Conservation (phyloP, 1,139 yeast species). For the Lodderomyces metapsilosis region DNA sequence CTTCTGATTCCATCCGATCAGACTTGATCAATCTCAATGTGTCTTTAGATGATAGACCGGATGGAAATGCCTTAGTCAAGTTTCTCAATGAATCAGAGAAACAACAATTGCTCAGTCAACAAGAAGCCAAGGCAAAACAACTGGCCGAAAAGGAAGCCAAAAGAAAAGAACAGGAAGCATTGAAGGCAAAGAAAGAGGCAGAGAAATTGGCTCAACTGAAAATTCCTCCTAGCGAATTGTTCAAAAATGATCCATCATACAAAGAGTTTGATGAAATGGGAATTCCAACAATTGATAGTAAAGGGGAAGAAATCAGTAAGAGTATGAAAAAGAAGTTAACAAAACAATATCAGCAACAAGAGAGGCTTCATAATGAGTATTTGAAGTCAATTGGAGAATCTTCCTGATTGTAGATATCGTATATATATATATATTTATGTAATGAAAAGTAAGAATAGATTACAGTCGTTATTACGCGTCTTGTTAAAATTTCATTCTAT, state of each 20-base stretch:
- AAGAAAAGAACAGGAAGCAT: conserved; percentile 37
- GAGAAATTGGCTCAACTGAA: conserved; percentile 71
- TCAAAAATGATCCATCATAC: conserved; percentile 54
- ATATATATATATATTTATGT: too few relatives aligned
- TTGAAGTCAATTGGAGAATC: conserved; percentile 16
- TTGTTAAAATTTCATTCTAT: neutral
- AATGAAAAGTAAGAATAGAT: neutral
- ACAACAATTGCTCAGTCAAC: conserved; percentile 59
- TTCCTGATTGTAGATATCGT: neutral
- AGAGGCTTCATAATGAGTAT: conserved; percentile 75
- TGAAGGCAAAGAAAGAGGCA: conserved; percentile 57
- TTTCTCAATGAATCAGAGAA: conserved; percentile 71
- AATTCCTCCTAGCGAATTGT: conserved; percentile 69
- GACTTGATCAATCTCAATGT: conserved; percentile 76
- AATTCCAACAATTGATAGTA: conserved; percentile 70
- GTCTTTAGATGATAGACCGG: conserved; percentile 84
- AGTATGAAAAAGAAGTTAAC: conserved; percentile 78
- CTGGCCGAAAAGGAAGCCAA: conserved; percentile 39
- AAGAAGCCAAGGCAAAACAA: conserved; percentile 58
- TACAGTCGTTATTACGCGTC: neutral
- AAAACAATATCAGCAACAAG: conserved; percentile 78
- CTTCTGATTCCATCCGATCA: conserved; percentile 39
- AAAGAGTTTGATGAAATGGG: conserved; percentile 85
- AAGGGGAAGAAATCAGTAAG: conserved; percentile 87
- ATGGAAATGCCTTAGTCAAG: conserved; percentile 77